phyloP scores from a whole-genome alignment of 192 early-diverging fungal species.

The Backusella parvicylindrica region DNA sequence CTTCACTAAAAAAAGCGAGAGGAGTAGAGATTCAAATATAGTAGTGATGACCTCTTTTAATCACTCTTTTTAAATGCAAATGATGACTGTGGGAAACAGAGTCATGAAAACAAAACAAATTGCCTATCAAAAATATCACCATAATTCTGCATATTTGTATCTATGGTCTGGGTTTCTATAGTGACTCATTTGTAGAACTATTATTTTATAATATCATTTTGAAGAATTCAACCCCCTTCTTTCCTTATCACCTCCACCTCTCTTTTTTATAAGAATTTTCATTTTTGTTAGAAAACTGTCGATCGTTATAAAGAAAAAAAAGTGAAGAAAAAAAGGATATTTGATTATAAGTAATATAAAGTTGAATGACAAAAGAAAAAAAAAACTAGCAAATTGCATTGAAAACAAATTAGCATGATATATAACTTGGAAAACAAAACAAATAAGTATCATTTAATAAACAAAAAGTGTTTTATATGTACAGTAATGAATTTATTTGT shows the following conservation, averaged over 20 bases:
- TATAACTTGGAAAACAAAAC: neutral
- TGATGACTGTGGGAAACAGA: neutral
- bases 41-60: neutral
- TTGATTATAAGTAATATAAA: neutral
- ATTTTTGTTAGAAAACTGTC: neutral
- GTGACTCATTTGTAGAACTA: neutral
- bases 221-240: neutral
- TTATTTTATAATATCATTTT: neutral
- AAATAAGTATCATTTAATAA: neutral
- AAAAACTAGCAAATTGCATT: neutral
- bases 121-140: neutral
- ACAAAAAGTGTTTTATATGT: neutral
- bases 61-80: neutral
- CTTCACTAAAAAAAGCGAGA: neutral
- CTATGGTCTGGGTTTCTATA: neutral
- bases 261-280: neutral
- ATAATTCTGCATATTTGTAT: neutral
- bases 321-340: neutral
- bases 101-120: neutral
- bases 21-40: no score
- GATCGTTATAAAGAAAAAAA: neutral
- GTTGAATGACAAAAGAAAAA: neutral
- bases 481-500: neutral
- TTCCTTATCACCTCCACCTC: neutral
- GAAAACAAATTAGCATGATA: neutral